A percentile compares a stretch with the other conserved stretches of the same genome.
Evolutionary conservation across 2,329 filamentous ascomycete genomes (phyloP).

Genomic region (Bipolaris victoriae): DNA sequence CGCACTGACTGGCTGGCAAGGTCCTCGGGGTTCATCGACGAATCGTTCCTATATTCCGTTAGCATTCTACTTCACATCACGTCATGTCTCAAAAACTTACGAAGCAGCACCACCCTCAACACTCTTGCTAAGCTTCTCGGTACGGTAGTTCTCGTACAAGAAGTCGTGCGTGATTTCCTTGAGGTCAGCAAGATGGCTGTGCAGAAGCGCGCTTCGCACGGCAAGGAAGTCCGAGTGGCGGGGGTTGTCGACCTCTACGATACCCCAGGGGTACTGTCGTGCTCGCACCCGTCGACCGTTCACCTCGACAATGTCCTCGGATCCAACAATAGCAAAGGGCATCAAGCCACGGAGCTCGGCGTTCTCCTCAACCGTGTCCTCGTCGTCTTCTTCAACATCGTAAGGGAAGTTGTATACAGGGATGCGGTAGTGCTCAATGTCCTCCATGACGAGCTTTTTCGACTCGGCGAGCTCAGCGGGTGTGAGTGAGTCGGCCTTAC

Average conservation of each 20-base stretch:
- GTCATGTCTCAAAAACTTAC: constrained; percentile 64
- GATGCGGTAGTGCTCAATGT: constrained; percentile 99
- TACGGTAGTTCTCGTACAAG: constrained; percentile 99
- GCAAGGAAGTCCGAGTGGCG: constrained; percentile 98
- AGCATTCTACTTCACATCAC: constrained; percentile 15
- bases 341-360: constrained; percentile 95
- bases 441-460: constrained; percentile 99
- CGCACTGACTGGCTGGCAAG: constrained; percentile 96
- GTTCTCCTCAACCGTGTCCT: constrained; percentile 99
- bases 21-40: constrained; percentile 97
- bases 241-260: constrained; percentile 98
- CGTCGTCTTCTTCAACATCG: constrained; percentile 98
- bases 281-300: constrained; percentile 90
- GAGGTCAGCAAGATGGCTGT: constrained; percentile 96
- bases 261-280: constrained; percentile 97
- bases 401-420: constrained; percentile 99
- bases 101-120: constrained; percentile 87
- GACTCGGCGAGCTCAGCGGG: constrained; percentile 96
- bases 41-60: constrained; percentile 61
- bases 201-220: constrained; percentile 92
- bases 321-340: constrained; percentile 98
- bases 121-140: constrained; percentile 99
- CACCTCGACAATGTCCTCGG: constrained; percentile 93
- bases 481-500: constrained; percentile 96
- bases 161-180: constrained; percentile 99